Base-by-base conservation (phyloP, 768 basidiomycete genomes). In the Peribolospora baueri region DNA sequence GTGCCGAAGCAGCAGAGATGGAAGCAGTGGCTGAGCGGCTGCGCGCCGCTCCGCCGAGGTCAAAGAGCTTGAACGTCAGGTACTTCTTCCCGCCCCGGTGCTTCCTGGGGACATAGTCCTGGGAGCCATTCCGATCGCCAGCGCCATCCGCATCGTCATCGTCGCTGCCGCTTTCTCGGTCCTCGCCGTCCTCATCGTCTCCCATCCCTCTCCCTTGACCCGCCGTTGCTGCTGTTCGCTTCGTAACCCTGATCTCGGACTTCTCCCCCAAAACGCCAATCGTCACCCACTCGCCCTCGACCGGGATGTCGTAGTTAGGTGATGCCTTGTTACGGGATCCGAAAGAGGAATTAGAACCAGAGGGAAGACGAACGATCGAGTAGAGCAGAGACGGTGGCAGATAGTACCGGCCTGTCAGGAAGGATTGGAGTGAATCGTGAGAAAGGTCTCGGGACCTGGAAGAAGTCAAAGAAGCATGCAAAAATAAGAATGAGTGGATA, bases 201-300 rank as follows among this genome's bases (percentile, higher is more conserved):
- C 36, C n/a, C 39, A 36, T 52, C 46, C 46, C 37, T 51, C 58
- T 52, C 64, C 60, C 50, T 61, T 53, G 43, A 57, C 56, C 13
- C 58, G 43, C 62, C 59, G 39, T 57, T 49, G 48, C 47, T 39
- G 14, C 37, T 50, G 76, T 74, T 38, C 64, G 66, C 14, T 80
- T 76, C 81, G 81, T 84, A 60, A 79, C 75, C 59, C 76, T 78
- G 64, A 90, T 71, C 5, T 79, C 80, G 3, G 86, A 80, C 25
- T 87, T 77, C 65, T 91, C 86, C 2, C 88, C 91, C 10, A 98
- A 79, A 4, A 97, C 90, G 2, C 86, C 91, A 50, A 98, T 84
- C 5, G 88, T 90, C 46, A 95, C 75, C 83, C 86, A 97, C 66
- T 97, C 93, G 3, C 84, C 84, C 5, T 77, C 76, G 2, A 95